Percentiles rank a stretch among this genome's conserved stretches.
These are phyloP conservation scores for Dryadomyces quercus-mongolicae DNA, from an alignment of 2,329 filamentous ascomycete species.

Conservation along the genomic window DNA sequence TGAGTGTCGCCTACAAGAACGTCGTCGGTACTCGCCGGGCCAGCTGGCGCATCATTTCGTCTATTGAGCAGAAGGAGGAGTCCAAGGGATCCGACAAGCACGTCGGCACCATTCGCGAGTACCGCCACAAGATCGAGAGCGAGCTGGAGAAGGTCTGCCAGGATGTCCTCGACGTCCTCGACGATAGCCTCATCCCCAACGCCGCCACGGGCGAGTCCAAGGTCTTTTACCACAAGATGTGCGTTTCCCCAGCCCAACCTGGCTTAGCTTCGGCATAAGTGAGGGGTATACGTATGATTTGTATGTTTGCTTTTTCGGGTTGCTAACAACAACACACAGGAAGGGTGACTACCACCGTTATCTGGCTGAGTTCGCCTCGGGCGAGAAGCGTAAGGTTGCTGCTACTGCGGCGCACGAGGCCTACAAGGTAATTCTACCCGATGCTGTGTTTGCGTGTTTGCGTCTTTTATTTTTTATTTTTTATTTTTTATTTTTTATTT, in stretches of 20 bases:
- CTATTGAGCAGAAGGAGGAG: slow-evolving; percentile 99
- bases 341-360: slow-evolving; percentile 99
- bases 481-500: too few species aligned
- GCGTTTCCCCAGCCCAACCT: background rate
- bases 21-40: slow-evolving; percentile 93
- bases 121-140: slow-evolving; percentile 95
- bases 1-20: slow-evolving; percentile 98
- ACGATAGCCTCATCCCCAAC: slow-evolving; percentile 86
- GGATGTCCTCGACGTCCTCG: slow-evolving; percentile 89
- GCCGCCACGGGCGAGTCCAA: slow-evolving; percentile 95
- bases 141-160: slow-evolving; percentile 97
- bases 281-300: background rate
- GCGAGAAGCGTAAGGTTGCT: slow-evolving; percentile 88
- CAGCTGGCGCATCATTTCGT: slow-evolving; percentile 96
- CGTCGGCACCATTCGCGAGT: slow-evolving; percentile 88
- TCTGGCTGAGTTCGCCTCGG: slow-evolving; percentile 89
- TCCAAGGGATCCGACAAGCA: slow-evolving; percentile 93
- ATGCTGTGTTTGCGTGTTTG: too few species aligned
- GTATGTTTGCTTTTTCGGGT: background rate
- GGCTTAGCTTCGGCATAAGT: too few species aligned
- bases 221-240: slow-evolving; percentile 99
- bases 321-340: slow-evolving; percentile 37
- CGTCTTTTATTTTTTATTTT: too few species aligned
- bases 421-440: slow-evolving; percentile 93
- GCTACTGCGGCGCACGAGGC: slow-evolving; percentile 92